Percentiles rank a stretch among this genome's conserved stretches.
phyloP scores from a whole-genome alignment of 2,329 filamentous ascomycete genomes.

The Lecanosticta acicola region DNA sequence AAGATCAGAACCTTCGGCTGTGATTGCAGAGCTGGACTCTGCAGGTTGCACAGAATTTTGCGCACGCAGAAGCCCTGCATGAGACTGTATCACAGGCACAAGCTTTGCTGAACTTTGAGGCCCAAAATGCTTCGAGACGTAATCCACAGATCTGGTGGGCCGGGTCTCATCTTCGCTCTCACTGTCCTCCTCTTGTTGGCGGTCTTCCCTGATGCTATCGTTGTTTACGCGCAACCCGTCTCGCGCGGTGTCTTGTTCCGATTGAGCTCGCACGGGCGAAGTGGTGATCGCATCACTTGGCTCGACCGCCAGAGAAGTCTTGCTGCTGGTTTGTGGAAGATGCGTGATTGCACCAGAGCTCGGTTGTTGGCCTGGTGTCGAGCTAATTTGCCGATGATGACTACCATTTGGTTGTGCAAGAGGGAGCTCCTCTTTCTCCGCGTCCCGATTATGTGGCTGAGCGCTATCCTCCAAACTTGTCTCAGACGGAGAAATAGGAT shows the following conservation, averaged over 20 bases:
- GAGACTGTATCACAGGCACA: no score
- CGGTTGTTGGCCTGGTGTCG: background rate
- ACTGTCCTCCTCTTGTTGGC: background rate
- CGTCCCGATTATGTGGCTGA: background rate
- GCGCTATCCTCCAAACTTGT: background rate
- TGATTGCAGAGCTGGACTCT: background rate
- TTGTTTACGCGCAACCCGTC: no score
- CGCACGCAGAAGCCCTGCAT: no score
- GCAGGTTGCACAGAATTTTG: no score
- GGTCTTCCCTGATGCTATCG: no score
- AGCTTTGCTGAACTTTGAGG: no score
- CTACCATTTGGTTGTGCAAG: background rate
- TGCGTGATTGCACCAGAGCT: background rate
- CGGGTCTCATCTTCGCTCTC: no score
- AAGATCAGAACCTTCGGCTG: background rate
- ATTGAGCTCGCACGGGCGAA: background rate
- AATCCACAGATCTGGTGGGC: no score
- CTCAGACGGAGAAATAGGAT: background rate
- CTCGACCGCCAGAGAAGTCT: background rate
- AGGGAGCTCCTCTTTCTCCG: background rate
- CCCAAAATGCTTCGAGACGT: no score
- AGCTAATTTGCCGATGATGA: background rate
- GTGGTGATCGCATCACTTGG: background rate
- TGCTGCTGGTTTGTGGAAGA: background rate
- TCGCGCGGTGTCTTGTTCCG: no score